Evolutionary conservation across 257 asterid species (phyloP).

Genomic region (Solanum arcanum): DNA sequence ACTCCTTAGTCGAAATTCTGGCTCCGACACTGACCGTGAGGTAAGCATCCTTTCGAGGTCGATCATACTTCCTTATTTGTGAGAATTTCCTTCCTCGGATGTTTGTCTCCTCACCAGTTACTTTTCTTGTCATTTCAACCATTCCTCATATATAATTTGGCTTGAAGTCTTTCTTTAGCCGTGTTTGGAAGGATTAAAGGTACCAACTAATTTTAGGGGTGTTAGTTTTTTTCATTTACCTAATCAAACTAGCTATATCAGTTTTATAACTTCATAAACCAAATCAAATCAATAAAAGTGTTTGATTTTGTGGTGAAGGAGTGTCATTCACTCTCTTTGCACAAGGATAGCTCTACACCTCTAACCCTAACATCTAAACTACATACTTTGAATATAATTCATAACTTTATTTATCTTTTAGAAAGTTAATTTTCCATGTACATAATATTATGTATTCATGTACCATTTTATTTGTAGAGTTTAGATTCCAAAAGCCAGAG

Average conservation of each 20-base stretch:
- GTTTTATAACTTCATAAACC: not conserved
- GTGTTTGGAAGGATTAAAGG: not conserved
- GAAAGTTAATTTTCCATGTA: not conserved
- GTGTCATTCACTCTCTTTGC: not conserved
- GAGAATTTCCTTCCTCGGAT: not conserved
- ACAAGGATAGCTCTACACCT: not conserved
- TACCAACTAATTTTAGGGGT: accelerated
- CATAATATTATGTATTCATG: not conserved
- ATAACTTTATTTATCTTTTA: not conserved
- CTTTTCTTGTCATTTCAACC: not conserved
- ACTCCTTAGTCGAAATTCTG: not conserved
- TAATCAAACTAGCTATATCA: not conserved
- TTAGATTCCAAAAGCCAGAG: not conserved
- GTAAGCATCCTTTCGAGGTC: not conserved
- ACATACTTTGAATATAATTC: not conserved
- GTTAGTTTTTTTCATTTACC: not conserved
- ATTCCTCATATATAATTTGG: not conserved
- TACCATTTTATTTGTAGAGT: not conserved
- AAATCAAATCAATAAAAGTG: not conserved
- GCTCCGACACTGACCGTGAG: not conserved
- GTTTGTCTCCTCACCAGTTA: not conserved
- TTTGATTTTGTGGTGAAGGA: not conserved
- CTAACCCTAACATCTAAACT: not conserved
- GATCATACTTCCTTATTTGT: not conserved
- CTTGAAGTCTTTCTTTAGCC: not conserved